These are phyloP conservation scores for Ascochyta clinopodiicola DNA, from an alignment of 2,329 filamentous ascomycete genomes.

Conservation along the genomic window DNA sequence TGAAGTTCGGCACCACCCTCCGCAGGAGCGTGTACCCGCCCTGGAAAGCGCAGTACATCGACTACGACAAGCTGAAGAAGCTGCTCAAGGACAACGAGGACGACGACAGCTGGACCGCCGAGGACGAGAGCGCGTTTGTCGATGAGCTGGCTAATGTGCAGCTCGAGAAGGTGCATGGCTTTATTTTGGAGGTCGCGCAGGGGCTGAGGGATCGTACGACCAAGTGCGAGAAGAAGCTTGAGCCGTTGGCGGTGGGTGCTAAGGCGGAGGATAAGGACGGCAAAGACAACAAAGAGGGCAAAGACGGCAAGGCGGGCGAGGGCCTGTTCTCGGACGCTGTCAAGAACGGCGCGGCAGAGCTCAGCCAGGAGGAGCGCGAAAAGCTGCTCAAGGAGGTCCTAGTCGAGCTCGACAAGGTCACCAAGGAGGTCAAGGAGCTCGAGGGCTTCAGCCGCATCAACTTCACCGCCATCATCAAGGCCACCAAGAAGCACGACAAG, in stretches of 20 bases:
- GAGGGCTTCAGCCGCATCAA: slow-evolving; percentile 96
- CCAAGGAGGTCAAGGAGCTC: slow-evolving; percentile 87
- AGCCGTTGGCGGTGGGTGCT: slow-evolving; percentile 59
- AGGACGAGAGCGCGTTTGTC: slow-evolving; percentile 92
- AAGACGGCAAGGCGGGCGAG: slow-evolving; percentile 2
- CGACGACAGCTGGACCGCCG: slow-evolving; percentile 81
- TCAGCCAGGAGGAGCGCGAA: slow-evolving; percentile 52
- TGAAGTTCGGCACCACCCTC: slow-evolving; percentile 94
- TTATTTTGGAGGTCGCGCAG: slow-evolving; percentile 83
- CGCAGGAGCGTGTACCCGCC: slow-evolving; percentile 79
- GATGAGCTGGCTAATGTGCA: slow-evolving; percentile 94
- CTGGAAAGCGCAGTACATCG: slow-evolving; percentile 94
- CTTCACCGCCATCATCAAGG: slow-evolving; percentile 97
- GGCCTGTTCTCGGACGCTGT: too few species aligned
- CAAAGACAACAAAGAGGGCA: slow-evolving; percentile 13
- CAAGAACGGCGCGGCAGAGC: slow-evolving; percentile 8
- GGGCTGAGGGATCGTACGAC: slow-evolving; percentile 81
- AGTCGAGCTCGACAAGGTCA: slow-evolving; percentile 82
- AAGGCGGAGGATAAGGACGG: slow-evolving; percentile 35
- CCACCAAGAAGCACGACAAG: slow-evolving; percentile 98
- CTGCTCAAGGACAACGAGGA: slow-evolving; percentile 75
- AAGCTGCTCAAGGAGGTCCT: slow-evolving; percentile 73
- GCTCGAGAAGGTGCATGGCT: slow-evolving; percentile 90
- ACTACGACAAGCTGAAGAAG: slow-evolving; percentile 91
- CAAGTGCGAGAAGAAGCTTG: slow-evolving; percentile 70